phyloP scores from a whole-genome alignment of 192 early-diverging fungal genomes.

The Chytriomyces sp. region DNA sequence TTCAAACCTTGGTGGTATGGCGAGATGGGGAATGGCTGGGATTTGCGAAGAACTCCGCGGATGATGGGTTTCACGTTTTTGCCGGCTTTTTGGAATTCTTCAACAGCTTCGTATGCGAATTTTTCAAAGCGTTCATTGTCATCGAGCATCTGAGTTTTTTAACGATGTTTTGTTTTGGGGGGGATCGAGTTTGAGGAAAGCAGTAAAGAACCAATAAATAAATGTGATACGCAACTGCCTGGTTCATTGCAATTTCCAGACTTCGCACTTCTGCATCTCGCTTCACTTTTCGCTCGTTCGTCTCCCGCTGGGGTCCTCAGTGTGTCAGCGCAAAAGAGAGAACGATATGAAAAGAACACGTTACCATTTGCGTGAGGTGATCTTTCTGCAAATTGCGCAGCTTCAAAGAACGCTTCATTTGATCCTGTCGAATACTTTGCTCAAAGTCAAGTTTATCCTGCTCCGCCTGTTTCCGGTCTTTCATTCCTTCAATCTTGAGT shows the following conservation, averaged over 20 bases:
- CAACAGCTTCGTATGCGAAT: conserved; percentile 37
- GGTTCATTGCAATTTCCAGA: background rate
- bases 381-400: background rate
- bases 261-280: background rate
- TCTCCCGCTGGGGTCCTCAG: background rate
- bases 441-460: conserved; percentile 9
- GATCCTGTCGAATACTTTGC: background rate
- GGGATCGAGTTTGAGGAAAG: background rate
- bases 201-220: background rate
- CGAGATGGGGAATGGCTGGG: conserved; percentile 11
- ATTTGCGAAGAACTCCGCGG: conserved; percentile 14
- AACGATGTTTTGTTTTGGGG: conserved; percentile 12
- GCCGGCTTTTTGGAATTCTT: conserved; percentile 41
- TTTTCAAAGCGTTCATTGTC: conserved; percentile 43
- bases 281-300: background rate
- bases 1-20: background rate
- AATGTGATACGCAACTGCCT: conserved; percentile 7
- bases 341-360: background rate
- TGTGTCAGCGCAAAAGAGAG: background rate
- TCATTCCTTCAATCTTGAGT: background rate
- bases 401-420: background rate
- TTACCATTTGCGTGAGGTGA: conserved; percentile 13
- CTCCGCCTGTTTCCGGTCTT: background rate
- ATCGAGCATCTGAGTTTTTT: conserved; percentile 16
- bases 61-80: conserved; percentile 48